Evolutionary conservation across 129 eudicot species (phyloP), one percentile per base, ranked within the genome.

Genomic region (Ambrosia artemisiifolia): DNA sequence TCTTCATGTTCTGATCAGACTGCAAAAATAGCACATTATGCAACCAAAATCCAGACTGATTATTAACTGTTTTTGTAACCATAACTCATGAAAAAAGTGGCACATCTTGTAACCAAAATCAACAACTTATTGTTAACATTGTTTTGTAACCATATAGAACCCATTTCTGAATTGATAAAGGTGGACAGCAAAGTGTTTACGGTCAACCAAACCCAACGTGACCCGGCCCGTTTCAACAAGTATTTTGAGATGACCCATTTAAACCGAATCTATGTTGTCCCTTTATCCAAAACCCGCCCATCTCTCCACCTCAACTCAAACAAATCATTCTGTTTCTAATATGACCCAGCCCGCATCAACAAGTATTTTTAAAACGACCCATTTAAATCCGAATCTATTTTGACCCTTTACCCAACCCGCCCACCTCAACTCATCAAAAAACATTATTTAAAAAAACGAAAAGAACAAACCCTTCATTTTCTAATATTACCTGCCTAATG

Each of bases 401-500:
- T 55, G 4, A 55, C 62, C 33, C 33, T 19, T 18, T 55, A 19
- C 34, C 13, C 34, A 55, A 30, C 64, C 36, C 64, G 12, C n/a
- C 64, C 64, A 24, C 28, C 28, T 24, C 28, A 24, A 24, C 28
- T 24, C 28, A 24, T 24, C 28, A 24, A 24, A 24, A 24, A 24
- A 24, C 28, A 24, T 24, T 24, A 24, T 24, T 24, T 24, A 24
- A 24, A 24, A 24, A 24, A 24, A 24, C 30, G 8, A 32, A 20
- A 33, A 3, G 38, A 7, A 43, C 34, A 49, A 28, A 7, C 17
- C 30, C 44, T 10, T 36, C 38, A 20, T 38, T 65, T 53, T 8
- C 30, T 47, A 24, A 36, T n/a, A 63, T 56, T 66, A 88, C 97
- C 90, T 86, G 96, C 63, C 97, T 88, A 74, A 92, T 84, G 83